Base-by-base conservation (phyloP, 441 rosid species). In the Erodium texanum region DNA sequence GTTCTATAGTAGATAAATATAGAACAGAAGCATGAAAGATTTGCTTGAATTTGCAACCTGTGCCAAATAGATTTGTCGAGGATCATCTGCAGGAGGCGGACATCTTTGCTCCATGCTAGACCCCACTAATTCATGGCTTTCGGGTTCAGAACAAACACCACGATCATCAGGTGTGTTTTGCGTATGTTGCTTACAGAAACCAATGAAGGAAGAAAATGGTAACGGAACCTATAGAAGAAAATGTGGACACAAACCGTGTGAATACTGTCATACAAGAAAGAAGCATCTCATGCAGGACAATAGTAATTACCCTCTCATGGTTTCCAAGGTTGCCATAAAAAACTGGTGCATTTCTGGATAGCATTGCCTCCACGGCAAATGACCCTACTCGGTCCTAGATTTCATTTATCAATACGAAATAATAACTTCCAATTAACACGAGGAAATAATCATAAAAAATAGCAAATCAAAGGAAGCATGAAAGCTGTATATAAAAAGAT, bases 321-420 rank as follows among this genome's bases (percentile, higher is more conserved):
- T 88, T 84, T 85, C 97, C 84, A 66, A 89, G 81, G 76, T 88
- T 96, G 71, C 94, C 96, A 58, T 82, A 87, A 71, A 89, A 89
- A n/a, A 89, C 83, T 0, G 96, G 89, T 5, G 92, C 97, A 1
- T 83, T 74, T 79, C 79, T 78, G 23, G 92, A 82, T 64, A 86
- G 76, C 97, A 94, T 89, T 43, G 89, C 96, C 75, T 89, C 94
- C 65, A 89, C 29, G 2, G 29, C 64, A 61, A 32, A 80, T 7
- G 88, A 81, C 50, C 97, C 93, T n/a, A 77, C 82, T 8, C 16
- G 64, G 18, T 61, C 34, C 64, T 61, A 61, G 7, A 61, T 61
- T 61, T 50, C 58, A 50, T 16, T 68, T 48, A 16, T 50, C 58
- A 50, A n/a, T 50, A 50, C 5, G 58, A 50, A 50, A n/a, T 6